Evolutionary conservation across 768 basidiomycete species (phyloP).

Genomic region (Pisolithus albus): DNA sequence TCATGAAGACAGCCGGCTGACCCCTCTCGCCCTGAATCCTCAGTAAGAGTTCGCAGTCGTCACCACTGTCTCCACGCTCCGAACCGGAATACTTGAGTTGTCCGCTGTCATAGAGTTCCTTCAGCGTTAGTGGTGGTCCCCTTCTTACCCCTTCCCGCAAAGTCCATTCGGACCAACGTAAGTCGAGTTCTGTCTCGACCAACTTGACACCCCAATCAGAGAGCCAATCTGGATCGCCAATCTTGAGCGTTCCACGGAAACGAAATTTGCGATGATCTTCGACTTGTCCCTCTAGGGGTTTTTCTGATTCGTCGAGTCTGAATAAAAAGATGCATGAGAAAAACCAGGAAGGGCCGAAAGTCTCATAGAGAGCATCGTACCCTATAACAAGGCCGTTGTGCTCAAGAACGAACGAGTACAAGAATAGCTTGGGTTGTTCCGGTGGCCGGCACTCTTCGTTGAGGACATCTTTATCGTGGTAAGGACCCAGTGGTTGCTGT

Average conservation of each 20-base stretch:
- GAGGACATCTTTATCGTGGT: slow-evolving; percentile 22
- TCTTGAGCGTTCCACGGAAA: slow-evolving; percentile 46
- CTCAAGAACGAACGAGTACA: slow-evolving; percentile 28
- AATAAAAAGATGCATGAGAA: slow-evolving; percentile 2
- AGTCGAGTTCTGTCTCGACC: slow-evolving; percentile 40
- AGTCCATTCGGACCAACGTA: slow-evolving; percentile 30
- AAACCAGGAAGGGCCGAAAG: not conserved
- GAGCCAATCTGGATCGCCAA: slow-evolving; percentile 43
- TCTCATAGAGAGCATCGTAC: slow-evolving; percentile 11
- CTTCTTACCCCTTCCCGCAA: slow-evolving; percentile 13
- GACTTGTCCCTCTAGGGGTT: slow-evolving; percentile 23
- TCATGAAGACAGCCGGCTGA: slow-evolving; percentile 36
- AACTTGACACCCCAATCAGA: slow-evolving; percentile 36
- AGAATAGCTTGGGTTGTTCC: slow-evolving; percentile 8
- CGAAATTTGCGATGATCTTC: slow-evolving; percentile 29
- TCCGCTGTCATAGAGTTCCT: slow-evolving; percentile 24
- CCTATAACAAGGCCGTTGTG: slow-evolving; percentile 18
- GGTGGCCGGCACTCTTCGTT: slow-evolving; percentile 12
- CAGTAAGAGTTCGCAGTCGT: slow-evolving; percentile 29
- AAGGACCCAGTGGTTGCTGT: slow-evolving; percentile 24
- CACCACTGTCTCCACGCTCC: slow-evolving; percentile 8
- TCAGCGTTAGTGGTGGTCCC: slow-evolving; percentile 30
- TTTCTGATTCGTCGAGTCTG: slow-evolving; percentile 47
- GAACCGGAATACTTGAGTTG: slow-evolving; percentile 13
- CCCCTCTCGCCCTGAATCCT: slow-evolving; percentile 37